Conservation (phyloP, 768 basidiomycete genomes). For the Cyathus striatus region DNA sequence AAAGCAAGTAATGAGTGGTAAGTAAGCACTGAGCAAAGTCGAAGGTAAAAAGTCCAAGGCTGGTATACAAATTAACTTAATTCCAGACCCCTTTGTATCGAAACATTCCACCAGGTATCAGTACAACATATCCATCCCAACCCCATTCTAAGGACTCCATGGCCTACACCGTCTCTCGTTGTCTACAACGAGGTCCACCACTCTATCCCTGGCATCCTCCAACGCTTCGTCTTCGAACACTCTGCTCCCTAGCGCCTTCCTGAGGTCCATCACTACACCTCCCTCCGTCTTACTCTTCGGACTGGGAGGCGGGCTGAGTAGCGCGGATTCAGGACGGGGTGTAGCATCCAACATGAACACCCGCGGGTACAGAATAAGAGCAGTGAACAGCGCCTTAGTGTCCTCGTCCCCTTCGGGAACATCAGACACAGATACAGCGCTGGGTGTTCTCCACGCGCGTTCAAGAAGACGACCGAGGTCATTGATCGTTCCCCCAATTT, state of each 20-base stretch:
- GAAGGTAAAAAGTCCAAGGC: no score
- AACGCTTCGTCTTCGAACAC: conserved; percentile 38
- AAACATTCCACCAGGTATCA: no score
- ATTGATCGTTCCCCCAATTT: conserved; percentile 55
- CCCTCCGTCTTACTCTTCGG: conserved; percentile 23
- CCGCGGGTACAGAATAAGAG: conserved; percentile 55
- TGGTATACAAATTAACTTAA: no score
- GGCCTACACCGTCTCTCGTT: conserved; percentile 27
- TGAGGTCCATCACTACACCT: conserved; percentile 35
- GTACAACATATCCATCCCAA: no score
- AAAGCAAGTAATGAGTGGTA: no score
- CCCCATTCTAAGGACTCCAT: no score
- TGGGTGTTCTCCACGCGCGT: conserved; percentile 42
- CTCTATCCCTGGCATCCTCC: conserved; percentile 74
- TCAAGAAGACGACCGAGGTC: conserved; percentile 53
- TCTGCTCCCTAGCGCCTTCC: conserved; percentile 48
- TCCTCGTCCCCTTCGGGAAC: conserved; percentile 28
- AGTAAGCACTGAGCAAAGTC: no score
- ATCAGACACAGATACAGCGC: neutral
- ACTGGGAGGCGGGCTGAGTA: conserved; percentile 59
- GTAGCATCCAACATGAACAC: conserved; percentile 39
- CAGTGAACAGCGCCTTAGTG: conserved; percentile 49
- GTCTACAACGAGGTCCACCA: conserved; percentile 64
- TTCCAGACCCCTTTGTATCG: no score
- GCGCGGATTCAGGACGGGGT: conserved; percentile 18